Conservation (phyloP, 768 basidiomycete genomes). For the Phylloporus scabripes region DNA sequence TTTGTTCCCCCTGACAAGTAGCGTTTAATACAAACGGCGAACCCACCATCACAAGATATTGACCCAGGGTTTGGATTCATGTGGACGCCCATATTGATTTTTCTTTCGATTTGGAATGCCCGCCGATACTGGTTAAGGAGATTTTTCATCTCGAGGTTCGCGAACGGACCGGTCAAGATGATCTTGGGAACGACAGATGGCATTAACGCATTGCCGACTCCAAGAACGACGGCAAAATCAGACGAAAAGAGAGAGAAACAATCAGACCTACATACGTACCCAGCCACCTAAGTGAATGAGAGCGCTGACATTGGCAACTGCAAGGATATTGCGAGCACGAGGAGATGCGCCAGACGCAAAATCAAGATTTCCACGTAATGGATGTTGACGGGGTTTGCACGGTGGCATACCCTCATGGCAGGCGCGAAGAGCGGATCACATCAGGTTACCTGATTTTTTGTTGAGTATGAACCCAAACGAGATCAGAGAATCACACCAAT, state of each 20-base stretch:
- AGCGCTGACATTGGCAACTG: neutral
- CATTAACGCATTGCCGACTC: neutral
- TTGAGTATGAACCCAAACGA: neutral
- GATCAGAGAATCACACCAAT: neutral
- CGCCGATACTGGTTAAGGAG: conserved; percentile 7
- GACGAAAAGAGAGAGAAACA: neutral
- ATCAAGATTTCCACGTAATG: conserved; percentile 15
- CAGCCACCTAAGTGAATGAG: neutral
- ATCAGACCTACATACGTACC: neutral
- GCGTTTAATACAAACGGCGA: neutral
- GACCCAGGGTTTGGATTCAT: neutral
- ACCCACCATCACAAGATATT: neutral
- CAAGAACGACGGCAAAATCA: neutral
- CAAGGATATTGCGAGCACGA: neutral
- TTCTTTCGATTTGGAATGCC: neutral
- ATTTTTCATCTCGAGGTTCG: conserved; percentile 12
- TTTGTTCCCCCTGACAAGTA: neutral
- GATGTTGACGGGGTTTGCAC: conserved; percentile 2
- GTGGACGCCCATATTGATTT: neutral
- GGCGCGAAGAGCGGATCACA: neutral
- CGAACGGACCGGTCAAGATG: conserved; percentile 10
- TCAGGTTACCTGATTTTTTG: neutral
- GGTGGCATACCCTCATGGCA: conserved; percentile 2
- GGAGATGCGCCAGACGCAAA: neutral
- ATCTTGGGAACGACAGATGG: conserved; percentile 1